Evolutionary conservation across 306 rosid species (phyloP).

Genomic region (Vigna hirtella): DNA sequence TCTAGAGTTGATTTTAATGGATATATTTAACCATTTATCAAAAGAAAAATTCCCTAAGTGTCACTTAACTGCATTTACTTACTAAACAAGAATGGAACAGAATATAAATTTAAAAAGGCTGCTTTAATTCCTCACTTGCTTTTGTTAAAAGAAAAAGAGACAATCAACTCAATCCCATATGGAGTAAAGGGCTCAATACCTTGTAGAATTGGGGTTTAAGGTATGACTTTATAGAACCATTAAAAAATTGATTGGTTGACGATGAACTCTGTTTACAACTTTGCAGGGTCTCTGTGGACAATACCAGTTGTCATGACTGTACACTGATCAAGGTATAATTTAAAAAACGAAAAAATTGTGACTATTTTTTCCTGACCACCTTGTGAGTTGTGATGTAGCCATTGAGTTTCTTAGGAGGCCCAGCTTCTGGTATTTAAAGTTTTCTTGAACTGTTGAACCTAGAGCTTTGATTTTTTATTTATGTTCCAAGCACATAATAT

Average conservation of each 20-base stretch:
- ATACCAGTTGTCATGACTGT: conserved; percentile 60
- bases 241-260: conserved; percentile 36
- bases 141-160: conserved; percentile 6
- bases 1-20: conserved; percentile 7
- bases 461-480: background rate
- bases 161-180: background rate
- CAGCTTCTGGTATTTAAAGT: conserved; percentile 18
- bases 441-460: background rate
- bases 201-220: conserved; percentile 22
- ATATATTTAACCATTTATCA: no score
- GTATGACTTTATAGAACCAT: conserved; percentile 9
- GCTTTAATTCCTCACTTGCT: conserved; percentile 19
- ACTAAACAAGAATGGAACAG: background rate
- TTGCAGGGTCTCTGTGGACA: conserved; percentile 87
- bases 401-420: background rate
- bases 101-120: background rate
- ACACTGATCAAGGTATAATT: conserved; percentile 75
- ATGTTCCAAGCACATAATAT: background rate
- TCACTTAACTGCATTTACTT: conserved; percentile 1
- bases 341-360: background rate
- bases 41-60: background rate
- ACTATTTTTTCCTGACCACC: conserved; percentile 21
- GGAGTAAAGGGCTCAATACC: no score
- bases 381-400: background rate
- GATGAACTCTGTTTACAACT: conserved; percentile 32